Evolutionary conservation across 345 rosid genomes (phyloP).

Genomic region (Noccaea bulbosa): DNA sequence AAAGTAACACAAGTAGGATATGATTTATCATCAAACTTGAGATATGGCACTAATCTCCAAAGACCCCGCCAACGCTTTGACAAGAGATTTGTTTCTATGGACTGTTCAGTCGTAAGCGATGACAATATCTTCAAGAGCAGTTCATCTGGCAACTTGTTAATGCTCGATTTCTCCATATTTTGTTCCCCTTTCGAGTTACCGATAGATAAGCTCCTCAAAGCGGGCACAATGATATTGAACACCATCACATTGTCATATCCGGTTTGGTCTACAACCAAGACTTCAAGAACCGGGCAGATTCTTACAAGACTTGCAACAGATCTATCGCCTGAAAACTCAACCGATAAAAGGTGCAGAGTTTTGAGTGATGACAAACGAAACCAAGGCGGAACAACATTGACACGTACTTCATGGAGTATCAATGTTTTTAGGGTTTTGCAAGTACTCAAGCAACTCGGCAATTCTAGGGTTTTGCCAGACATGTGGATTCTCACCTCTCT

Average conservation of each 20-base stretch:
- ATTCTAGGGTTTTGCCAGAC: slow-evolving; percentile 4
- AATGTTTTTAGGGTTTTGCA: slow-evolving; percentile 18
- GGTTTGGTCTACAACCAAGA: neutral
- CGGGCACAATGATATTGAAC: neutral
- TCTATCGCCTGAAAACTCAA: neutral
- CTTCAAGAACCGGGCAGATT: neutral
- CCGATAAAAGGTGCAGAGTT: slow-evolving; percentile 8
- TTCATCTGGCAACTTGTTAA: slow-evolving; percentile 1
- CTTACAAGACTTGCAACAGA: slow-evolving; percentile 7
- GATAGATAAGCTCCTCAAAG: slow-evolving; percentile 13
- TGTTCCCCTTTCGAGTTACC: neutral
- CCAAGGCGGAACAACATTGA: neutral
- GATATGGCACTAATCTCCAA: neutral
- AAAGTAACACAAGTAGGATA: no score
- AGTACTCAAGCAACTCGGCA: slow-evolving; percentile 24
- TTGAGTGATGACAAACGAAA: slow-evolving; percentile 8
- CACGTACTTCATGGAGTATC: neutral
- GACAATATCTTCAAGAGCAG: neutral
- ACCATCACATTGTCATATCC: neutral
- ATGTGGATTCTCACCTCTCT: neutral
- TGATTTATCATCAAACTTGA: neutral
- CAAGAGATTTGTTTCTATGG: neutral
- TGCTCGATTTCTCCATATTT: no score
- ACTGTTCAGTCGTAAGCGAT: neutral
- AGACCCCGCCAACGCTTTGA: neutral